Evolutionary conservation across 1,139 yeast genomes (phyloP).

Genomic region (Yamadazyma dushanensis): DNA sequence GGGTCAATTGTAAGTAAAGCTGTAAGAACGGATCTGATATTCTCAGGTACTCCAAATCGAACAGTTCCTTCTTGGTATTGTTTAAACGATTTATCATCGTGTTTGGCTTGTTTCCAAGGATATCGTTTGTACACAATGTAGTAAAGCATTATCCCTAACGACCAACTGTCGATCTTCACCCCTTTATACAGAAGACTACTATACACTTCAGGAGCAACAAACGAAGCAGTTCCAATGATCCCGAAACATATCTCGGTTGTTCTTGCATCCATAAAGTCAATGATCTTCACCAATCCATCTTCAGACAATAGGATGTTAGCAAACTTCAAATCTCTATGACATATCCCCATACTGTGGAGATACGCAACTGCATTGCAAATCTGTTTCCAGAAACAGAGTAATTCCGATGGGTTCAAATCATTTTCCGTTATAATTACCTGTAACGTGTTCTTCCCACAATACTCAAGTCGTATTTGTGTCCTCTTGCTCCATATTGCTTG

Average conservation of each 20-base stretch:
- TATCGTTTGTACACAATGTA: conserved; percentile 25
- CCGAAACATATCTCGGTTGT: conserved; percentile 33
- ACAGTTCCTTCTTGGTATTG: not conserved
- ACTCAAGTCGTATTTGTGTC: conserved; percentile 30
- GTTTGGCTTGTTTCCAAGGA: conserved; percentile 35
- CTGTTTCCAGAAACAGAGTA: conserved; percentile 37
- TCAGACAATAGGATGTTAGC: conserved; percentile 36
- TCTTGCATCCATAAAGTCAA: conserved; percentile 30
- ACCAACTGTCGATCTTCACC: conserved; percentile 48
- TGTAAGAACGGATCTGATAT: not conserved
- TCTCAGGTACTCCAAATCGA: too few species aligned
- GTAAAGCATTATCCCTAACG: conserved; percentile 44
- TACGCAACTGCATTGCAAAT: conserved; percentile 31
- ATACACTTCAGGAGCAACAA: conserved; percentile 51
- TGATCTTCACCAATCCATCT: conserved; percentile 31
- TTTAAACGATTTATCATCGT: conserved; percentile 6
- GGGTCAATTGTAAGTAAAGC: conserved; percentile 14
- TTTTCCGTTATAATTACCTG: conserved; percentile 15
- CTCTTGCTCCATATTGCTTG: conserved; percentile 20
- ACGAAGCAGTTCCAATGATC: conserved; percentile 49
- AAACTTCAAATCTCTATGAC: conserved; percentile 47
- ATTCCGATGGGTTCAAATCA: conserved; percentile 14
- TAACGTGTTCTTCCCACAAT: conserved; percentile 30
- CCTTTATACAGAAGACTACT: conserved; percentile 39
- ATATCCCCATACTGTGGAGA: conserved; percentile 29